Evolutionary conservation across 768 basidiomycete genomes (phyloP).

Genomic region (Lactarius hengduanensis): DNA sequence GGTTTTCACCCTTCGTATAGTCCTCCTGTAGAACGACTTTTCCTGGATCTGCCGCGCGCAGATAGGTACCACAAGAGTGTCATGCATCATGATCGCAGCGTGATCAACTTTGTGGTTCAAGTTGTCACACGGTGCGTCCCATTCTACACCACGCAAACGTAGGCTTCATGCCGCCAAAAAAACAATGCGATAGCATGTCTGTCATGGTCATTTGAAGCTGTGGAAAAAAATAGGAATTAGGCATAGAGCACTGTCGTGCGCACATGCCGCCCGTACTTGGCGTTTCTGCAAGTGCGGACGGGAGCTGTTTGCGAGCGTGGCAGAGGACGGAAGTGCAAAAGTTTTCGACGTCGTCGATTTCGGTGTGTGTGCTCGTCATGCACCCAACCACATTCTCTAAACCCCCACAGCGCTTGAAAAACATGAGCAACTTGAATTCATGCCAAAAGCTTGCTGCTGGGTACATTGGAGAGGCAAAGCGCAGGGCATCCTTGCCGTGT

Average conservation of each 20-base stretch:
- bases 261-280: slow-evolving; percentile 76
- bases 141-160: too few species aligned
- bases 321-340: slow-evolving; percentile 89
- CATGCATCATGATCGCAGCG: slow-evolving; percentile 87
- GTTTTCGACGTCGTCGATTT: slow-evolving; percentile 99
- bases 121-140: slow-evolving; percentile 65
- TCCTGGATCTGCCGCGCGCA: slow-evolving; percentile 85
- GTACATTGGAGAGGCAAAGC: slow-evolving; percentile 88
- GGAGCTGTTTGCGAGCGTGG: slow-evolving; percentile 89
- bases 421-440: slow-evolving; percentile 97
- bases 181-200: slow-evolving; percentile 63
- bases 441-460: slow-evolving; percentile 91
- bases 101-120: slow-evolving; percentile 70
- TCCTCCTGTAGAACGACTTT: slow-evolving; percentile 61
- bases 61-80: slow-evolving; percentile 91
- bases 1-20: too few species aligned
- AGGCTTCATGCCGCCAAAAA: slow-evolving; percentile 33
- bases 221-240: slow-evolving; percentile 96
- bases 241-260: slow-evolving; percentile 96
- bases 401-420: slow-evolving; percentile 41
- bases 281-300: slow-evolving; percentile 88
- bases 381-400: background rate
- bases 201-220: slow-evolving; percentile 92
- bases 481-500: slow-evolving; percentile 84
- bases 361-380: slow-evolving; percentile 50